Conservation (phyloP, 2,329 filamentous ascomycete species). For the Dryadomyces sulphureus region DNA sequence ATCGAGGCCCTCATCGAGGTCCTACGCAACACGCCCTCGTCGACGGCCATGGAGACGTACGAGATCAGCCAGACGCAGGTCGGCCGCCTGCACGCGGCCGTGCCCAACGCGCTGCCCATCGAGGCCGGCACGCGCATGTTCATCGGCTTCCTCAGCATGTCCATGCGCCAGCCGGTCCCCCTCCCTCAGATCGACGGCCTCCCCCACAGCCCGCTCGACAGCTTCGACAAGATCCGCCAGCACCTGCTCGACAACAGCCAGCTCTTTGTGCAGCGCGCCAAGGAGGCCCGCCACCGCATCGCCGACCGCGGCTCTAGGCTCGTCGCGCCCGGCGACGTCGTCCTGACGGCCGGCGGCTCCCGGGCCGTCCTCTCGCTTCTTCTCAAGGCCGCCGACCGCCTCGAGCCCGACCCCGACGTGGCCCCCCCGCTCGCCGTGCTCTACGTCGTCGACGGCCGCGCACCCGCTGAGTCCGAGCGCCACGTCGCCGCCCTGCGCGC, state of each 20-base stretch:
- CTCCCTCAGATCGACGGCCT: conserved; percentile 8
- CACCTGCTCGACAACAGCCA: conserved; percentile 77
- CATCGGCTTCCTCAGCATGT: conserved; percentile 79
- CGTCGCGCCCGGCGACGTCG: conserved; percentile 60
- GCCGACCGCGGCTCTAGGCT: conserved; percentile 66
- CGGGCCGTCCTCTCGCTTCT: conserved; percentile 70
- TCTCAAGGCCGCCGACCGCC: conserved; percentile 53
- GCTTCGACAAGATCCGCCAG: conserved; percentile 70
- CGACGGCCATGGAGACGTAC: conserved; percentile 88
- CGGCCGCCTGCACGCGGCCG: conserved; percentile 57
- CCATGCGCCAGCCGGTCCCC: conserved; percentile 36
- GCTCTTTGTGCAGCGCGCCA: conserved; percentile 75
- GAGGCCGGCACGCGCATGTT: conserved; percentile 92
- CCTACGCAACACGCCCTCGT: conserved; percentile 63
- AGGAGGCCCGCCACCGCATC: conserved; percentile 71
- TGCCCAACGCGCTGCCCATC: conserved; percentile 80
- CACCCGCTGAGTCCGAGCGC: conserved; percentile 44
- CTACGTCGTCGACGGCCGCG: conserved; percentile 49
- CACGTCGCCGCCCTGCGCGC: conserved; percentile 58
- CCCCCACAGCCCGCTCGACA: conserved; percentile 21
- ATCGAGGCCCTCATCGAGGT: conserved; percentile 57
- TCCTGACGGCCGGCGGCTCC: conserved; percentile 85
- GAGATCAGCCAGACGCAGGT: conserved; percentile 69
- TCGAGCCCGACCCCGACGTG: conserved; percentile 20
- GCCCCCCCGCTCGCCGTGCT: conserved; percentile 44